These are phyloP conservation scores for Didymella lethalis DNA, from an alignment of 2,329 filamentous ascomycete genomes.

Conservation along the genomic window DNA sequence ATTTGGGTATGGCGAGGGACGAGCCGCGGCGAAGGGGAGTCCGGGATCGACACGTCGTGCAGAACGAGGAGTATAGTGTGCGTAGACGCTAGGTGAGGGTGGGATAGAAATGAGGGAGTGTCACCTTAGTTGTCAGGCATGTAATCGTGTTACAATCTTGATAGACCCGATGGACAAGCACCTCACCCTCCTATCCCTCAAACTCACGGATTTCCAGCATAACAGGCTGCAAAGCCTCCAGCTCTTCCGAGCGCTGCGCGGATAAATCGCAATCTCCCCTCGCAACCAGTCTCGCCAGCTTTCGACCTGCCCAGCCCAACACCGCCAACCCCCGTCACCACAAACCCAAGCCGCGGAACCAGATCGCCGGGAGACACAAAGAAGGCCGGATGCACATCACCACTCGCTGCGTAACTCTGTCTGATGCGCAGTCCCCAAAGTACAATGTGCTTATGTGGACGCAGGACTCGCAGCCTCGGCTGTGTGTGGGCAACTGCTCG, in stretches of 20 bases:
- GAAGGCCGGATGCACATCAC: neutral
- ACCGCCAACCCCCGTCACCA: neutral
- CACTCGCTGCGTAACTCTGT: neutral
- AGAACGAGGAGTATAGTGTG: neutral
- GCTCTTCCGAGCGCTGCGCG: too few relatives aligned
- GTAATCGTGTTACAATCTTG: too few relatives aligned
- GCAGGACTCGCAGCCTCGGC: too few relatives aligned
- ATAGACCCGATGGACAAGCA: too few relatives aligned
- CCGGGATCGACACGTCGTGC: neutral
- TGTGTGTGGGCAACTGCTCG: too few relatives aligned
- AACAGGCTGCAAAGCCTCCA: too few relatives aligned
- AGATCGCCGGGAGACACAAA: neutral
- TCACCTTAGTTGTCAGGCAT: too few relatives aligned
- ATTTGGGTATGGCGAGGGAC: neutral
- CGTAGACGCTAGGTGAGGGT: neutral
- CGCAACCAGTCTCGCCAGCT: neutral
- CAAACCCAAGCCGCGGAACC: neutral
- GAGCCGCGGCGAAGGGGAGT: neutral
- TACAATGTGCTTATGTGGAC: neutral
- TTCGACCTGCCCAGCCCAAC: neutral
- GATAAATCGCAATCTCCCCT: too few relatives aligned
- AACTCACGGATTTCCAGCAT: too few relatives aligned
- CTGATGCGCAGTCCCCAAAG: neutral
- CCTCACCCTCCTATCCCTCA: too few relatives aligned
- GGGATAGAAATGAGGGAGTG: too few relatives aligned